phyloP scores from a whole-genome alignment of 2,329 filamentous ascomycete species.

The Emergomyces orientalis region DNA sequence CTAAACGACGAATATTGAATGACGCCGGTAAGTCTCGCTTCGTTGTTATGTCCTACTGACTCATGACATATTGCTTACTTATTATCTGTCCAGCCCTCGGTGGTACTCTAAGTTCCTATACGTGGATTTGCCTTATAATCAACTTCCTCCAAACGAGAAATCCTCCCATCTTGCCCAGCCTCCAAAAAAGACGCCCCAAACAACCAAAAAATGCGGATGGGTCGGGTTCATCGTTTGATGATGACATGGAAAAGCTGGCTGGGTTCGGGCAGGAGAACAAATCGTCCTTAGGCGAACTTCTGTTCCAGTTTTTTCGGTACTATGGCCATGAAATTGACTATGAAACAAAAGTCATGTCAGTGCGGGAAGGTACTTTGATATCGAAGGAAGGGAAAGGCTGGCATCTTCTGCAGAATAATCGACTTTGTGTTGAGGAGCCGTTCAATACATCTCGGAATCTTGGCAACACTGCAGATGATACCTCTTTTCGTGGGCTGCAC shows the following conservation, averaged over 20 bases:
- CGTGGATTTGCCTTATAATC: constrained; percentile 98
- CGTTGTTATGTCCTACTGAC: background rate
- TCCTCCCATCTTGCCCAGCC: constrained; percentile 71
- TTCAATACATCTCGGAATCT: constrained; percentile 86
- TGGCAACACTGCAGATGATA: constrained; percentile 93
- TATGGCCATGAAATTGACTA: constrained; percentile 93
- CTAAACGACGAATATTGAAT: constrained; percentile 81
- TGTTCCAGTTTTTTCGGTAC: constrained; percentile 92
- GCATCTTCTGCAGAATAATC: constrained; percentile 69
- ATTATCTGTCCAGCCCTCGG: constrained; percentile 59
- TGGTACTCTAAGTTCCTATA: constrained; percentile 93
- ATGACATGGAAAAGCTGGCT: constrained; percentile 65
- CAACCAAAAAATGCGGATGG: constrained; percentile 54
- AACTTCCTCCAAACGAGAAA: constrained; percentile 85
- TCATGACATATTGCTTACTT: constrained; percentile 16
- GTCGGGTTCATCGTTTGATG: constrained; percentile 63
- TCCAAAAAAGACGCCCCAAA: constrained; percentile 60
- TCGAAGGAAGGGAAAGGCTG: constrained; percentile 81
- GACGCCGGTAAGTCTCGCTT: constrained; percentile 66
- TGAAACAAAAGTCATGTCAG: constrained; percentile 71
- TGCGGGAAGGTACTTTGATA: constrained; percentile 68
- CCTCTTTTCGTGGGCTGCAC: constrained; percentile 84
- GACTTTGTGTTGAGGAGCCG: constrained; percentile 89
- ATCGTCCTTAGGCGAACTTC: constrained; percentile 70
- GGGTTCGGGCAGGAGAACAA: constrained; percentile 72